These are phyloP conservation scores for Pichia sp. DNA, from an alignment of 1,139 yeast genomes.

Conservation along the genomic window DNA sequence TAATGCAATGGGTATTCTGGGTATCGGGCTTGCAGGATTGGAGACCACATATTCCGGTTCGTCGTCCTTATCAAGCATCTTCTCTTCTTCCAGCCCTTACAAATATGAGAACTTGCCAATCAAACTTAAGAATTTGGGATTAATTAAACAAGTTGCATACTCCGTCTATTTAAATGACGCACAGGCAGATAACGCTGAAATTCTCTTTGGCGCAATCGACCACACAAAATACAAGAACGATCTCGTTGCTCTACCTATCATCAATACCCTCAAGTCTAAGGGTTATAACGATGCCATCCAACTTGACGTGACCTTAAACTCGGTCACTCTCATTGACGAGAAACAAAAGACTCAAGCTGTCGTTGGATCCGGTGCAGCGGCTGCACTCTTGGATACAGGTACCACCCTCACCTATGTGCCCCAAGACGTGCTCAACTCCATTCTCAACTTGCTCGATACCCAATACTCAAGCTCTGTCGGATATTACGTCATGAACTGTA, in stretches of 20 bases:
- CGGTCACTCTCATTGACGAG: constrained; percentile 11
- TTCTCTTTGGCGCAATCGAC: constrained; percentile 56
- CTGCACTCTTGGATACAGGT: constrained; percentile 62
- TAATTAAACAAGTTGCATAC: constrained; percentile 44
- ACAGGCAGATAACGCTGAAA: constrained; percentile 35
- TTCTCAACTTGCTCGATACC: constrained; percentile 37
- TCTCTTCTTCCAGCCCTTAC: constrained; percentile 13
- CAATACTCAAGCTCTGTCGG: constrained; percentile 28
- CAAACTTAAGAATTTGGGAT: constrained; percentile 44
- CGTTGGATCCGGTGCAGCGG: constrained; percentile 31
- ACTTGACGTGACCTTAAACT: constrained; percentile 40
- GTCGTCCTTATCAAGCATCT: constrained; percentile 4
- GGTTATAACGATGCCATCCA: constrained; percentile 30
- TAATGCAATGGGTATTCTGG: constrained; percentile 51
- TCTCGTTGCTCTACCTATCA: constrained; percentile 37
- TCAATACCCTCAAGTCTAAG: constrained; percentile 29
- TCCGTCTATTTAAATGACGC: constrained; percentile 42
- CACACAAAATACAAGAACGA: constrained; percentile 42
- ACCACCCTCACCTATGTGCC: constrained; percentile 56
- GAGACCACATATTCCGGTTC: constrained; percentile 33
- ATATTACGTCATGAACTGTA: constrained; percentile 31
- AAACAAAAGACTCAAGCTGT: constrained; percentile 19
- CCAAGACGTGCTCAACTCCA: constrained; percentile 28
- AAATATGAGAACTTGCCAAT: constrained; percentile 53
- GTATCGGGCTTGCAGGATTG: constrained; percentile 49